Evolutionary conservation across 2,329 filamentous ascomycete genomes (phyloP), one percentile per base, ranked within the genome.

Genomic region (Epichloe gansuensis): DNA sequence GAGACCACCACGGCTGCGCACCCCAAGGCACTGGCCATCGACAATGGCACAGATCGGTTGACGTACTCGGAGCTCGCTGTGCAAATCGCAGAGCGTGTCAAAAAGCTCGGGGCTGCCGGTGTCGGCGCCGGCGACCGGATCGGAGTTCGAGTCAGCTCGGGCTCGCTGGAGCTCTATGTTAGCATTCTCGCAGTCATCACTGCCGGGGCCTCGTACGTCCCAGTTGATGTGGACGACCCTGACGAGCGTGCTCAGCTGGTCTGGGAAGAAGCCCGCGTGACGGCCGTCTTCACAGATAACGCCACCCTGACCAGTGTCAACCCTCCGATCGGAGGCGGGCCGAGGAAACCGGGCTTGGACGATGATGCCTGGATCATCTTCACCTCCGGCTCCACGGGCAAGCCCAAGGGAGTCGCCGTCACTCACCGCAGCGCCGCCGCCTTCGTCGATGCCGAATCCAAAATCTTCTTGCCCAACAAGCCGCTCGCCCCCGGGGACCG

Each of bases 321-420:
- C 34, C 23, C 53, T 5, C 41, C 54, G 2, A 27, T 41, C 4
- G 53, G 49, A 25, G 17, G 42, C 8, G 36, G 40, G 6, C 42
- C 44, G 11, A 46, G 51, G 5, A 47, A 43, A 3, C 58, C 58
- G 6, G 31, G 39, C 2, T 45, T 48, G 8, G 56, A 57, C 11
- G 48, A 59, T 41, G 58, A 59, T 27, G 58, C 58, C 11, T 59
- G 58, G 58, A 57, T 61, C 39, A 61, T 62, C 35, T 60, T 59
- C 46, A 62, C 60, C 7, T 59, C 58, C 9, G 58, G 57, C 5
- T 56, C 53, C 8, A 59, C 57, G 3, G 58, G 57, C 5, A 59
- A 58, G 50, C 59, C 60, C 3, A 62, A 62, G 42, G 60, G 60
- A 12, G 59, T 58, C 9, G 52, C 59, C 3, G 55, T 61, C 34